Evolutionary conservation across 2,329 filamentous ascomycete species (phyloP).

Genomic region (Thyridium curvatum): DNA sequence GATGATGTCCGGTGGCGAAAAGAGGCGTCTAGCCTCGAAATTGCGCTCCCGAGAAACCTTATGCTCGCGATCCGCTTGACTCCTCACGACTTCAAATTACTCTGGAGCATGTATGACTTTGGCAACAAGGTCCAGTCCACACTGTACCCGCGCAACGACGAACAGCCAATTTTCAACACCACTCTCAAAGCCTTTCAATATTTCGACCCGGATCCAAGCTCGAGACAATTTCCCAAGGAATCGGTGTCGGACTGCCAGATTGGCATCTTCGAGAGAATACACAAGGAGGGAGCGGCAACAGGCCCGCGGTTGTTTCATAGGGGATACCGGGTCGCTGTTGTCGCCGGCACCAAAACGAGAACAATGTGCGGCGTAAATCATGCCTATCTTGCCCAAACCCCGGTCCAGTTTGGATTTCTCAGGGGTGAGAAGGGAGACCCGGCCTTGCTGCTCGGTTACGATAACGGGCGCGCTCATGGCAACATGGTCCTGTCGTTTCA

Average conservation of each 20-base stretch:
- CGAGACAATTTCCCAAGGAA: constrained; percentile 70
- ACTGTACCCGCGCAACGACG: constrained; percentile 62
- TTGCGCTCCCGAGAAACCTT: constrained; percentile 72
- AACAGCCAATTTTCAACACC: constrained; percentile 62
- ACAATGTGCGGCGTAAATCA: constrained; percentile 73
- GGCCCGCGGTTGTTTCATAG: constrained; percentile 68
- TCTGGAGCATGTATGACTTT: constrained; percentile 84
- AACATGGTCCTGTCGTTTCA: constrained; percentile 74
- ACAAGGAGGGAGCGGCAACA: constrained; percentile 63
- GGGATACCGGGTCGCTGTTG: constrained; percentile 71
- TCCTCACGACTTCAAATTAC: constrained; percentile 69
- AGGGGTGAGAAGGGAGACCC: constrained; percentile 65
- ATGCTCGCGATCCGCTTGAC: constrained; percentile 63
- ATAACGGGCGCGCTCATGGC: constrained; percentile 58
- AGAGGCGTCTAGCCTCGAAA: constrained; percentile 56
- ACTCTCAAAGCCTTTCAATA: constrained; percentile 73
- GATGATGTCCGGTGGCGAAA: constrained; percentile 75
- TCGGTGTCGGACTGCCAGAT: constrained; percentile 65
- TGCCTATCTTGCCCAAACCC: constrained; percentile 55
- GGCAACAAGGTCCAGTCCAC: constrained; percentile 69
- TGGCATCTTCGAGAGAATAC: constrained; percentile 66
- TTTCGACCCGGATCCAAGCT: constrained; percentile 64
- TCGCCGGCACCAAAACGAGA: constrained; percentile 72
- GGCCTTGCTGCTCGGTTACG: constrained; percentile 64
- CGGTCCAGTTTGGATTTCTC: constrained; percentile 73